These are phyloP conservation scores for Yamadazyma mexicana DNA, from an alignment of 1,139 yeast species.

Conservation along the genomic window DNA sequence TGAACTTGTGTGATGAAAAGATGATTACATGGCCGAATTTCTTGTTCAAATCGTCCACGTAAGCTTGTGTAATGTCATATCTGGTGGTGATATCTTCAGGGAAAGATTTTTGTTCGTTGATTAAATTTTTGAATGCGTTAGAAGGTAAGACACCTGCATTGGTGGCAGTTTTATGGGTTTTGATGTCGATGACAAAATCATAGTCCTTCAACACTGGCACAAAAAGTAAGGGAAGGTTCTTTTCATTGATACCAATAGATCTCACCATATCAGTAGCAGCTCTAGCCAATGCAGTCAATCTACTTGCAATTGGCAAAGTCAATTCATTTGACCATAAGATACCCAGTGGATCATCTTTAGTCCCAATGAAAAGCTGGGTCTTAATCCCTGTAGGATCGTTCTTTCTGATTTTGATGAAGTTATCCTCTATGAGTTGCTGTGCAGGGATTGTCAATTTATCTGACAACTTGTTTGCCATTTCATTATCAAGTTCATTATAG, in stretches of 20 bases:
- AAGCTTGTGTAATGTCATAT: slow-evolving; percentile 57
- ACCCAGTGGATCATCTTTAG: slow-evolving; percentile 82
- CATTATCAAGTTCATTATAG: slow-evolving; percentile 19
- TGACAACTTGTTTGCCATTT: slow-evolving; percentile 37
- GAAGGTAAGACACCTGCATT: slow-evolving; percentile 59
- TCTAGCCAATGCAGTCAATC: slow-evolving; percentile 84
- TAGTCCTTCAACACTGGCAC: slow-evolving; percentile 83
- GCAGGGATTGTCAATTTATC: slow-evolving; percentile 65
- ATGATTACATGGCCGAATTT: slow-evolving; percentile 58
- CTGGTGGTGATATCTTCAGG: slow-evolving; percentile 47
- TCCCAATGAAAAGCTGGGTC: slow-evolving; percentile 78
- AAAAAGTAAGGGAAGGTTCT: slow-evolving; percentile 58
- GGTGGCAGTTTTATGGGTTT: slow-evolving; percentile 41
- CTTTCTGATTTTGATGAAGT: slow-evolving; percentile 66
- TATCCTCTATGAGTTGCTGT: slow-evolving; percentile 60
- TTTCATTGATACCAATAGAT: slow-evolving; percentile 41
- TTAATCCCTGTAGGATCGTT: slow-evolving; percentile 80
- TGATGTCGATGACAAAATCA: slow-evolving; percentile 70
- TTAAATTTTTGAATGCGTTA: slow-evolving; percentile 61
- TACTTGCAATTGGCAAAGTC: slow-evolving; percentile 76
- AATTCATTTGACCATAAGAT: slow-evolving; percentile 74
- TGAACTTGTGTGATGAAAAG: slow-evolving; percentile 59
- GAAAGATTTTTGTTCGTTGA: slow-evolving; percentile 37
- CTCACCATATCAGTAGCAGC: slow-evolving; percentile 63
- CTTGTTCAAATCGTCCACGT: slow-evolving; percentile 54